Percentiles rank a stretch among this genome's conserved stretches.
Conservation (phyloP, 2,329 filamentous ascomycete species). For the Colletotrichum sublineola region DNA sequence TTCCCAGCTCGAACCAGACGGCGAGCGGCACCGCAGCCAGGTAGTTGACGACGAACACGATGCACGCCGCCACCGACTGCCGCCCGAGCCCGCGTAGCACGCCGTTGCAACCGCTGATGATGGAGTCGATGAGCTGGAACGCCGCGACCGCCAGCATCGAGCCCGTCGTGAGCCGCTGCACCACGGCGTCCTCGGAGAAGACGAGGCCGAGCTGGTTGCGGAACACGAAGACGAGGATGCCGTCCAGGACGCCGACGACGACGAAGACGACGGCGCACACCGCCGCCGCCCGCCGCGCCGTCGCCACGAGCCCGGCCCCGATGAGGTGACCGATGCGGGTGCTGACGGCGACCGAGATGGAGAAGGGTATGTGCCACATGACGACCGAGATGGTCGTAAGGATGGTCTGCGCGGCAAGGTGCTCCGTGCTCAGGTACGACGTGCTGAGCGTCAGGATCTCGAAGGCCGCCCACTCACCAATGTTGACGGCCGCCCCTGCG, state of each 20-base stretch:
- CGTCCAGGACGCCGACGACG: conserved; percentile 52
- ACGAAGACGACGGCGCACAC: conserved; percentile 52
- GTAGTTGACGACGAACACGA: conserved; percentile 55
- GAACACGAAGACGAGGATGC: conserved; percentile 49
- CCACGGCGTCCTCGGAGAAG: conserved; percentile 50
- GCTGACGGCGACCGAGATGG: conserved; percentile 56
- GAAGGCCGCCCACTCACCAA: conserved; percentile 59
- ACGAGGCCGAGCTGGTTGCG: conserved; percentile 49
- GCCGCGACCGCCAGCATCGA: conserved; percentile 51
- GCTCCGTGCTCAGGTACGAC: conserved; percentile 58
- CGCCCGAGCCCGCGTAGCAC: conserved; percentile 55
- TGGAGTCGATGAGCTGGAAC: conserved; percentile 53
- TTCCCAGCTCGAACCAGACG: conserved; percentile 54
- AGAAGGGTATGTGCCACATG: conserved; percentile 60
- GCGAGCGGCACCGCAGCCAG: conserved; percentile 54
- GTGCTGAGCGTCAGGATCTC: conserved; percentile 61
- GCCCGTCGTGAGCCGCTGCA: conserved; percentile 48
- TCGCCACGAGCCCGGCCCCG: conserved; percentile 51
- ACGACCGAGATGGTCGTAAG: conserved; percentile 57
- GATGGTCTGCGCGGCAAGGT: conserved; percentile 58
- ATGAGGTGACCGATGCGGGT: conserved; percentile 59
- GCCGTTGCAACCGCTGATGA: conserved; percentile 54
- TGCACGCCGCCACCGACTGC: conserved; percentile 54
- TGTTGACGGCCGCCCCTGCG: conserved; percentile 55
- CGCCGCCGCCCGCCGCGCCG: conserved; percentile 49